These are phyloP conservation scores for Colletotrichum spaethianum DNA, from an alignment of 2,329 filamentous ascomycete genomes.

Conservation along the genomic window DNA sequence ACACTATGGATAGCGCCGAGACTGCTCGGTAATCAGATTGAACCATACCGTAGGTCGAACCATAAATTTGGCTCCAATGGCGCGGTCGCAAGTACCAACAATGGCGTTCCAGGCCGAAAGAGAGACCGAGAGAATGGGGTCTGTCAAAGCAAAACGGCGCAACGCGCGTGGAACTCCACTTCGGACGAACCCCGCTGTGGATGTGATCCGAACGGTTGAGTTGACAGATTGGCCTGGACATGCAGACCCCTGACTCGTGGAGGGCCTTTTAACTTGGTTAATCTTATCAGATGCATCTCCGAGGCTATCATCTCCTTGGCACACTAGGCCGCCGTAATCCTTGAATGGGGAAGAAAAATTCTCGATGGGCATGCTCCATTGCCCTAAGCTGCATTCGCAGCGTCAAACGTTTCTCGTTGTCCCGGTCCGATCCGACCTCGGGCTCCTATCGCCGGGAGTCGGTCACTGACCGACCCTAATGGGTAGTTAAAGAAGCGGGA, in stretches of 20 bases:
- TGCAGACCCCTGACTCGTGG: slow-evolving; percentile 30
- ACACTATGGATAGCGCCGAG: not conserved
- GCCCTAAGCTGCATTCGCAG: slow-evolving; percentile 4
- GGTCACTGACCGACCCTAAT: not conserved
- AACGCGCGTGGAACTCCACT: slow-evolving; percentile 28
- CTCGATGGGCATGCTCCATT: slow-evolving; percentile 9
- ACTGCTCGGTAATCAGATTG: not conserved
- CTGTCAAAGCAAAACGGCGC: not conserved
- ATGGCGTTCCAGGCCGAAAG: slow-evolving; percentile 5
- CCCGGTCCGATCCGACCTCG: slow-evolving; percentile 25
- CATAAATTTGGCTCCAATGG: not conserved
- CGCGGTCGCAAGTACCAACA: not conserved
- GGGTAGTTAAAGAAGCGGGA: not conserved
- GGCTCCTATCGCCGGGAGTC: not conserved
- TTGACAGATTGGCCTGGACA: slow-evolving; percentile 9
- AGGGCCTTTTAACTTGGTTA: slow-evolving; percentile 7
- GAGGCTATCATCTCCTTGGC: slow-evolving; percentile 26
- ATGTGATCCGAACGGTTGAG: not conserved
- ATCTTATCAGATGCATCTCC: slow-evolving; percentile 41
- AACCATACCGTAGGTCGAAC: not conserved
- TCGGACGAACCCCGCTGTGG: slow-evolving; percentile 33
- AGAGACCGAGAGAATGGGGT: slow-evolving; percentile 7
- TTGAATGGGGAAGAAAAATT: slow-evolving; percentile 13
- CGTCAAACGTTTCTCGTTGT: slow-evolving; percentile 3
- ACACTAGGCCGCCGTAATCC: slow-evolving; percentile 19